Evolutionary conservation across 2,329 filamentous ascomycete genomes (phyloP).

Genomic region (Aureobasidium lini): DNA sequence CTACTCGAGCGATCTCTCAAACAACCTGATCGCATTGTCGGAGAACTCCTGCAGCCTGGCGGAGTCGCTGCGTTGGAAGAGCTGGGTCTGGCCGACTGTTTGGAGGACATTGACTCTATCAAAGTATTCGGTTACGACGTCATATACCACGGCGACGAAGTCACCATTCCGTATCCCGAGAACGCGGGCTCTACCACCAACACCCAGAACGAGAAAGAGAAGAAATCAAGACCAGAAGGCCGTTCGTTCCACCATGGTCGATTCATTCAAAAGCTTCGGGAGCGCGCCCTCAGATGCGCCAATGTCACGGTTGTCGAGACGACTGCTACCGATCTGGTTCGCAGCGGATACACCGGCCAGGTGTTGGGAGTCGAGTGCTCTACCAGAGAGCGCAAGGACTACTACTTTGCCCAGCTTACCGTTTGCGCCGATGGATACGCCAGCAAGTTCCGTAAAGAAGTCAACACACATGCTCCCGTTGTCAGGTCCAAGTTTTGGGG

Average conservation of each 20-base stretch:
- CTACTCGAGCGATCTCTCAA: conserved; percentile 83
- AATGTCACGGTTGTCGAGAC: conserved; percentile 92
- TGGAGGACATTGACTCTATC: conserved; percentile 84
- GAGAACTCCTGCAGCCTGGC: conserved; percentile 88
- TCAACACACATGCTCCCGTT: conserved; percentile 58
- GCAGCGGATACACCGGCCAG: conserved; percentile 58
- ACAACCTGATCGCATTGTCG: conserved; percentile 92
- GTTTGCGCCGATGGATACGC: conserved; percentile 88
- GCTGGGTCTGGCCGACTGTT: conserved; percentile 70
- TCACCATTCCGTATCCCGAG: conserved; percentile 71
- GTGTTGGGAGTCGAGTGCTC: conserved; percentile 75
- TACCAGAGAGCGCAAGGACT: conserved; percentile 55
- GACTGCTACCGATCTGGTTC: conserved; percentile 69
- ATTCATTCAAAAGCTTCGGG: conserved; percentile 77
- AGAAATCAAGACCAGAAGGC: conserved; percentile 54
- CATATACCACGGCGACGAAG: conserved; percentile 66
- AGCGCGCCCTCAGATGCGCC: conserved; percentile 62
- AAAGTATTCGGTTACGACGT: conserved; percentile 81
- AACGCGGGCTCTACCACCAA: conserved; percentile 41
- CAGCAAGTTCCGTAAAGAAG: conserved; percentile 81
- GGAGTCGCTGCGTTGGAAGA: conserved; percentile 73
- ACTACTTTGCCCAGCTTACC: conserved; percentile 81
- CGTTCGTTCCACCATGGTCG: conserved; percentile 87
- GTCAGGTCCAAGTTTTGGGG: conserved; percentile 87
- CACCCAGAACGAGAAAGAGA: conserved; percentile 29